These are phyloP conservation scores for Coprinopsis sp. DNA, from an alignment of 768 basidiomycete species.

Conservation along the genomic window DNA sequence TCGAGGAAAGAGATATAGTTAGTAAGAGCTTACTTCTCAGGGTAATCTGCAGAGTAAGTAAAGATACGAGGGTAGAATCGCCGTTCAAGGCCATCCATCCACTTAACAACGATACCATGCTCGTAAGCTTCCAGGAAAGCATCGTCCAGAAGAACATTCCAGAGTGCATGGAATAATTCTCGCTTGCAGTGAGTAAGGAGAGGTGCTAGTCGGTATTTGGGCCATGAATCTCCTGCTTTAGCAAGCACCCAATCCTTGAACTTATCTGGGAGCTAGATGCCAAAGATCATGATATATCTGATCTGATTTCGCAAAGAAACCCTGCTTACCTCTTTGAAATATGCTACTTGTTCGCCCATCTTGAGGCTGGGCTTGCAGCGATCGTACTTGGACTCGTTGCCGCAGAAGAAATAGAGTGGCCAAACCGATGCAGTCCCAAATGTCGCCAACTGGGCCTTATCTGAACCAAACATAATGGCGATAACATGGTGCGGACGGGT, in stretches of 20 bases:
- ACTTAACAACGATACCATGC: conserved; percentile 8
- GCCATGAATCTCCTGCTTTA: too few species aligned
- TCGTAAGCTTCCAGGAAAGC: conserved; percentile 4
- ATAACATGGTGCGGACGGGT: conserved; percentile 16
- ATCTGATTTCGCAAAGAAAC: neutral
- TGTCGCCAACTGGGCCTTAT: neutral
- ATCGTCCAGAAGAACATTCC: conserved; percentile 3
- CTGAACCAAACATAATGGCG: neutral
- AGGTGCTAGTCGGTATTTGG: neutral
- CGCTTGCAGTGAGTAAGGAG: conserved; percentile 5
- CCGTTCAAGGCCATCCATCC: conserved; percentile 1
- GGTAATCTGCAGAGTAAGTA: conserved; percentile 13
- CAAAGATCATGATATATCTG: neutral
- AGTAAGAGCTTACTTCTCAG: conserved; percentile 7
- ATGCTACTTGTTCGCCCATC: neutral
- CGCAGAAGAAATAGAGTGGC: conserved; percentile 1
- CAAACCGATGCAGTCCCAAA: neutral
- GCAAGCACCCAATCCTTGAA: conserved; percentile 3
- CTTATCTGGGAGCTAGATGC: conserved; percentile 7
- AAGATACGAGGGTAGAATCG: conserved; percentile 8
- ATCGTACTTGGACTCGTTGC: conserved; percentile 1
- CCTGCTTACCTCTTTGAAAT: neutral
- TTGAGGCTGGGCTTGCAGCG: neutral
- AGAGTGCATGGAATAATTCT: conserved; percentile 8
- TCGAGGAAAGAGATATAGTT: neutral